Evolutionary conservation across 768 basidiomycete species (phyloP).

Genomic region (Leccinum barrowsii): DNA sequence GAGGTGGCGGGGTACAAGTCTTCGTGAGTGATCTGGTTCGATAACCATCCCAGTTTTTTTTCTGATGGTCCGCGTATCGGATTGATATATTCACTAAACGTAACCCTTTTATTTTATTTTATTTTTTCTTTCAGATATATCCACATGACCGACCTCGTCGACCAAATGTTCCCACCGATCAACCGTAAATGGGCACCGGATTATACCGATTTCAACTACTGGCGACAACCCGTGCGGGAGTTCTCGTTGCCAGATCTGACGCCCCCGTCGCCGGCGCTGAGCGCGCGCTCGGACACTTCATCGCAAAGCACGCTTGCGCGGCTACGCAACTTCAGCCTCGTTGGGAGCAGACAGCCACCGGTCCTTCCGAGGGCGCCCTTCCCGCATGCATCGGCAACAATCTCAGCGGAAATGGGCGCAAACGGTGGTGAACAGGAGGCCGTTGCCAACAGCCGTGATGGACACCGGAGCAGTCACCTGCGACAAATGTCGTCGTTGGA

Average conservation of each 20-base stretch:
- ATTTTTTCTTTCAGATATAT: conserved; percentile 63
- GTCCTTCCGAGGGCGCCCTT: conserved; percentile 24
- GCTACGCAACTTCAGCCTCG: conserved; percentile 75
- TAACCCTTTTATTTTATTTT: background rate
- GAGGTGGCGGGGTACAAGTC: conserved; percentile 97
- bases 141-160: conserved; percentile 98
- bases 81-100: background rate
- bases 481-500: conserved; percentile 79
- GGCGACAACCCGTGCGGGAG: conserved; percentile 80
- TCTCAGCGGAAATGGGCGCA: background rate
- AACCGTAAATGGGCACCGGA: conserved; percentile 84
- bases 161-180: conserved; percentile 98
- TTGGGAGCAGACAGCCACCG: conserved; percentile 41
- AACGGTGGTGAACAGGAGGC: background rate
- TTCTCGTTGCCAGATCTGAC: conserved; percentile 74
- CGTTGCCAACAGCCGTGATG: background rate
- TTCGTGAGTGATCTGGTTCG: conserved; percentile 51
- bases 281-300: conserved; percentile 87
- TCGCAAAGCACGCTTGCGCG: conserved; percentile 69
- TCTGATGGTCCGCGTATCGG: no score
- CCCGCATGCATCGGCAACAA: conserved; percentile 21
- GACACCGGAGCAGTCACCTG: conserved; percentile 41
- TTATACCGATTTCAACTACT: conserved; percentile 96
- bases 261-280: conserved; percentile 90
- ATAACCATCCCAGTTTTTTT: background rate